Conservation (phyloP, 108 stramenopile species). For the Epithemia pelagica region DNA sequence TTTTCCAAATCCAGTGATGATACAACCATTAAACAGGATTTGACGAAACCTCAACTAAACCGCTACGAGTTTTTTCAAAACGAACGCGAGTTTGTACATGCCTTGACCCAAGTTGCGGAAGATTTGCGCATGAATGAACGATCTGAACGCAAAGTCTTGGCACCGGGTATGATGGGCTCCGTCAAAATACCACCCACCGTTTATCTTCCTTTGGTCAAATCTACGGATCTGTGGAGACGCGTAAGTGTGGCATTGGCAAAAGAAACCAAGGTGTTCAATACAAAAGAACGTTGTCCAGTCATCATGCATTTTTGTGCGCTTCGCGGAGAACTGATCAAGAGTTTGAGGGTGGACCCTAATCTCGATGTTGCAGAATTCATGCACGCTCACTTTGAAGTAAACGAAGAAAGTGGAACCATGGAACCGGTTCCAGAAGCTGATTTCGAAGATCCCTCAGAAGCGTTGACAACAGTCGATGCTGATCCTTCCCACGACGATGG, state of each 20-base stretch:
- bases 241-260: constrained; percentile 64
- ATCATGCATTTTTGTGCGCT: constrained; percentile 88
- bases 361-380: constrained; percentile 94
- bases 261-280: constrained; percentile 92
- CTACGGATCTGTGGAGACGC: constrained; percentile 85
- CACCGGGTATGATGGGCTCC: constrained; percentile 56
- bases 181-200: constrained; percentile 74
- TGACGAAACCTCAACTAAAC: constrained; percentile 66
- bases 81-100: constrained; percentile 87
- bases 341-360: constrained; percentile 44
- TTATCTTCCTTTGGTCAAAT: constrained; percentile 89
- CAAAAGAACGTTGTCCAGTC: constrained; percentile 92
- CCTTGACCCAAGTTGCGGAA: constrained; percentile 90
- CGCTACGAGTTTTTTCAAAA: constrained; percentile 90
- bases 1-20: constrained; percentile 45
- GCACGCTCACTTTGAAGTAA: constrained; percentile 72
- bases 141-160: constrained; percentile 65
- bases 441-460: constrained; percentile 5
- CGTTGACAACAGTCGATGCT: constrained; percentile 4
- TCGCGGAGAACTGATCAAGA: constrained; percentile 51
- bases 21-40: constrained; percentile 20
- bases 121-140: constrained; percentile 89
- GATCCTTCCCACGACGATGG: constrained; percentile 10
- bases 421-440: constrained; percentile 18
- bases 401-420: constrained; percentile 21